phyloP scores from a whole-genome alignment of 371 early-diverging fungal species.

The Batkoa obscura region DNA sequence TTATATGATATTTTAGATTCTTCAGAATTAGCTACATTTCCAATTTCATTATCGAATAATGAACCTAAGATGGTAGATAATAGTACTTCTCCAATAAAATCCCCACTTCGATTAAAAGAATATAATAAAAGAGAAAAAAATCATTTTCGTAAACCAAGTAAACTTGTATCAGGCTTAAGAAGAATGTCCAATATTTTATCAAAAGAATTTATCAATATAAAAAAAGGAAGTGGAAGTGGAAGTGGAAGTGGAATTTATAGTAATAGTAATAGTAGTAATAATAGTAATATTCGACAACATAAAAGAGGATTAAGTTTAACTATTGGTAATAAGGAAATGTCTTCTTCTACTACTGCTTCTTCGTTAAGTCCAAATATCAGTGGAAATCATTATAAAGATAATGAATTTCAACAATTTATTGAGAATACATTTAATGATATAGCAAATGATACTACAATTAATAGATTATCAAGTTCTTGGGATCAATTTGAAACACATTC shows the following conservation, averaged over 20 bases:
- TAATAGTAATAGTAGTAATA: not conserved
- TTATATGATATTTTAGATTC: not conserved
- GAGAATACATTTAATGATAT: not conserved
- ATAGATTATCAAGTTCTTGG: not conserved
- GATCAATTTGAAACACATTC: too few species aligned
- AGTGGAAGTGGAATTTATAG: not conserved
- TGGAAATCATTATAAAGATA: not conserved
- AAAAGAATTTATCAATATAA: not conserved
- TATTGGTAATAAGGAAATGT: too few species aligned
- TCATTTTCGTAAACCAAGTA: not conserved
- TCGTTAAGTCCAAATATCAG: not conserved
- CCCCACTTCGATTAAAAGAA: not conserved
- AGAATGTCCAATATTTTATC: not conserved
- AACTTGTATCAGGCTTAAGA: not conserved
- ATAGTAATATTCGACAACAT: not conserved
- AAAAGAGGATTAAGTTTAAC: too few species aligned
- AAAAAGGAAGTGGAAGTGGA: not conserved
- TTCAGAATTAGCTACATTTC: not conserved
- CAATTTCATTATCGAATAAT: not conserved
- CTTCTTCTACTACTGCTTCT: not conserved
- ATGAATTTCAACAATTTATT: not conserved
- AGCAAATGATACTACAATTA: not conserved
- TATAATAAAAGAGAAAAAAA: not conserved
- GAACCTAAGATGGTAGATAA: not conserved
- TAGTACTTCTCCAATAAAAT: too few species aligned